Evolutionary conservation across 805 yeast species (phyloP).

Genomic region (Kodamaea hsintzibuensis): DNA sequence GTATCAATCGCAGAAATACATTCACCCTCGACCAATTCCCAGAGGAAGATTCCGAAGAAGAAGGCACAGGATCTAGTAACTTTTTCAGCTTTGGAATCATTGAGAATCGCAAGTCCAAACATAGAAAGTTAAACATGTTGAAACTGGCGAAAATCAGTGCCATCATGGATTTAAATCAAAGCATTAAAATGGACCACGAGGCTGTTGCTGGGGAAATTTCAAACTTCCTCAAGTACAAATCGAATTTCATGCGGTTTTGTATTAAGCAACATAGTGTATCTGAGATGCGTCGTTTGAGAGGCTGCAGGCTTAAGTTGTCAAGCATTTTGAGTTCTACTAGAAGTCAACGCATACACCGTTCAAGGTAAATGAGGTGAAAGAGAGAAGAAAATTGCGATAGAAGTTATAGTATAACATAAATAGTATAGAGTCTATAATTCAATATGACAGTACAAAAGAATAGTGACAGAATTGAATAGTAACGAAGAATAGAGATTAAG

Average conservation of each 20-base stretch:
- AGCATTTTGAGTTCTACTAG: not conserved
- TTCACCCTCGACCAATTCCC: slow-evolving; percentile 2
- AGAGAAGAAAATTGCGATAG: not conserved
- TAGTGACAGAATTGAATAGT: no score
- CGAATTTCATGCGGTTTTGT: slow-evolving; percentile 38
- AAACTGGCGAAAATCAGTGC: slow-evolving; percentile 43
- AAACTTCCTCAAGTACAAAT: slow-evolving; percentile 54
- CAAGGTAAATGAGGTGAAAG: no score
- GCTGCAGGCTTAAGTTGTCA: not conserved
- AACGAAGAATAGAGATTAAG: no score
- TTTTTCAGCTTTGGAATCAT: slow-evolving; percentile 44
- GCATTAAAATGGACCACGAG: slow-evolving; percentile 59
- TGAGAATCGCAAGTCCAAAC: slow-evolving; percentile 53
- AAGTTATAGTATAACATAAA: not conserved
- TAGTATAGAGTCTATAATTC: not conserved
- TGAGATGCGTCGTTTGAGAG: slow-evolving; percentile 18
- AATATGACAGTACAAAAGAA: not conserved
- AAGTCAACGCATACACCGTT: not conserved
- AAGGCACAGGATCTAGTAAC: slow-evolving; percentile 10
- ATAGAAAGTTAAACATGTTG: slow-evolving; percentile 42
- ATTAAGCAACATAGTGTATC: slow-evolving; percentile 30
- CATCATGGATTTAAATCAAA: slow-evolving; percentile 44
- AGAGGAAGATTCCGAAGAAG: slow-evolving; percentile 4
- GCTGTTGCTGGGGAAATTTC: slow-evolving; percentile 62
- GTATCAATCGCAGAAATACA: not conserved